Percentiles rank a stretch among this genome's conserved stretches.
Evolutionary conservation across 306 rosid genomes (phyloP).

Genomic region (Vigna reflexopilosa): DNA sequence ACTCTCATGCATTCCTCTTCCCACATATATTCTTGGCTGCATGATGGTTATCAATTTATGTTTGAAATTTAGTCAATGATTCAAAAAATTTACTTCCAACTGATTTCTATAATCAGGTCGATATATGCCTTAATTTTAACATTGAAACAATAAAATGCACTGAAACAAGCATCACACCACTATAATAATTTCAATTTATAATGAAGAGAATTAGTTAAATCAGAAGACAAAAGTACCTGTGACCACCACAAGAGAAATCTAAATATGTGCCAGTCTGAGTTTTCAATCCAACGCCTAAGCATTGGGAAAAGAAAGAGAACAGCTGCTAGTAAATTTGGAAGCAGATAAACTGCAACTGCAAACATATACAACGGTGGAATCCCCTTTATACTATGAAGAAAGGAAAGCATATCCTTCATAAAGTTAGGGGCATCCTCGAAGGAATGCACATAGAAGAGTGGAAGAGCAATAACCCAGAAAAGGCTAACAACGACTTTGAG

Average conservation of each 20-base stretch:
- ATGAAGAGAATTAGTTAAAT: conserved; percentile 31
- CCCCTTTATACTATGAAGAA: conserved; percentile 59
- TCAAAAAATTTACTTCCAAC: conserved; percentile 8
- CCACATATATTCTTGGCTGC: conserved; percentile 94
- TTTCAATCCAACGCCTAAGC: conserved; percentile 99
- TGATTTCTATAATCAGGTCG: conserved; percentile 31
- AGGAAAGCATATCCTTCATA: conserved; percentile 58
- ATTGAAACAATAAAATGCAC: conserved; percentile 20
- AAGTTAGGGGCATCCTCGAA: conserved; percentile 47
- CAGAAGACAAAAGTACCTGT: conserved; percentile 65
- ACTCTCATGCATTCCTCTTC: conserved; percentile 99
- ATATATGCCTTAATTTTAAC: conserved; percentile 30
- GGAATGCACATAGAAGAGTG: conserved; percentile 71
- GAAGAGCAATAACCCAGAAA: conserved; percentile 85
- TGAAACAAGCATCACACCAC: conserved; percentile 24
- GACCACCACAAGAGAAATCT: conserved; percentile 98
- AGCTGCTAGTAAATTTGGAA: conserved; percentile 82
- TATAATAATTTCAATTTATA: conserved; percentile 9
- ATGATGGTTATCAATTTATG: conserved; percentile 35
- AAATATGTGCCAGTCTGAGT: conserved; percentile 92
- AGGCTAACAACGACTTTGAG: conserved; percentile 82
- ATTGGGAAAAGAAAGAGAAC: conserved; percentile 83
- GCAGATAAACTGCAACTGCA: conserved; percentile 80
- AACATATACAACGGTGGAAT: conserved; percentile 75
- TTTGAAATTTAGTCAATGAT: conserved; percentile 32